Base-by-base conservation (phyloP, 495 filamentous ascomycete species). In the Penicillium cinerascens region DNA sequence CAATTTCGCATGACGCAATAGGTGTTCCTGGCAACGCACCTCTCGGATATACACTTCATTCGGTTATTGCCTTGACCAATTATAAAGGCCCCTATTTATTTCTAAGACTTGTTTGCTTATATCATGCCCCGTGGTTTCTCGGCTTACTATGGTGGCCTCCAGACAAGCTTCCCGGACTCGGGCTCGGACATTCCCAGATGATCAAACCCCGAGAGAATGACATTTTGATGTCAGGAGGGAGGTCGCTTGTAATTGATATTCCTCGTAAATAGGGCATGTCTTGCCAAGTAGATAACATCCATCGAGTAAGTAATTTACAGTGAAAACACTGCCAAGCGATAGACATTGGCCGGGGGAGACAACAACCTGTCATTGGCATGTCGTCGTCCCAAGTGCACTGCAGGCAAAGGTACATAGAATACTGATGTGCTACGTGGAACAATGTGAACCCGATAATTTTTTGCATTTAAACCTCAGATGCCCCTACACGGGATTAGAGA, bases 401-500 rank as follows among this genome's bases (percentile, higher is more conserved):
- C n/a, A n/a, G n/a, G 7, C n/a, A 27, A 11, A 17, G n/a, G 42
- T 10, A 44, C n/a, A 16, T 20, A 10, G 17, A 13, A 13, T 33
- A 33, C 9, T 13, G 1, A 33, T 15, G 3, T 21, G 6, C 38
- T 49, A 47, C 43, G 51, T 41, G 26, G 52, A 47, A 50, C 35
- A 56, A 58, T 60, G 44, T 54, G 54, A 60, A 69, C 69, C 72
- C 69, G 64, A 60, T 65, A 58, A 66, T 69, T 70, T 72, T 75
- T 72, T 68, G 51, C 56, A 56, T 69, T 66, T 67, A 64, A 72
- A 70, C 68, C 68, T 66, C 58, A 69, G 66, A 67, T 59, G 67
- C 69, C 69, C 68, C 71, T 71, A 70, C 64, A 73, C 66, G 72
- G 72, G 71, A 71, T 64, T 74, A 74, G 65, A 55, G 67, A 76